Percentiles rank a stretch among this genome's conserved stretches.
These are phyloP conservation scores for Trichoderma pleuroti DNA, from an alignment of 2,329 filamentous ascomycete species.

Conservation along the genomic window DNA sequence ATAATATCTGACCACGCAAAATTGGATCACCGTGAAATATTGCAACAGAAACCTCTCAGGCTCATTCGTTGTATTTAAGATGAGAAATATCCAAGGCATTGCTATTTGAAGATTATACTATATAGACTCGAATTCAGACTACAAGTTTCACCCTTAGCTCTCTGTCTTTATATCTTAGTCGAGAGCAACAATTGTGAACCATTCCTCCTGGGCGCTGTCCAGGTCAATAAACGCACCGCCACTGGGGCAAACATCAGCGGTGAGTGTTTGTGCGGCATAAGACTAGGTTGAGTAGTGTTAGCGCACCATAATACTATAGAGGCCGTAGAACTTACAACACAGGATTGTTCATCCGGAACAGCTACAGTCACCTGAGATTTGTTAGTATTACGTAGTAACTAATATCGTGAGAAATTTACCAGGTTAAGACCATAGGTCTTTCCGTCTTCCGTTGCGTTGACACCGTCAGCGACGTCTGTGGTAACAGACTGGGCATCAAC, in stretches of 20 bases:
- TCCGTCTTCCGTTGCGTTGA: not conserved
- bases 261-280: not conserved
- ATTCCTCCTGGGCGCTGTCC: not conserved
- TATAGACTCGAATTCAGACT: not conserved
- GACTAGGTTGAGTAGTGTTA: not conserved
- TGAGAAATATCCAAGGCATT: not conserved
- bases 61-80: not conserved
- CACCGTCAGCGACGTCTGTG: not conserved
- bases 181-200: not conserved
- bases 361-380: not conserved
- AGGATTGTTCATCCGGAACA: not conserved
- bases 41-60: not conserved
- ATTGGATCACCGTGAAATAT: not conserved
- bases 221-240: not conserved
- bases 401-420: not conserved
- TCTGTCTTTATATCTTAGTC: not conserved
- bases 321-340: not conserved
- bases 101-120: not conserved
- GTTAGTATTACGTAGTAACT: not conserved
- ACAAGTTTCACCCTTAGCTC: not conserved
- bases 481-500: not conserved
- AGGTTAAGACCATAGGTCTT: not conserved
- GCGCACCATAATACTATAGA: not conserved
- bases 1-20: not conserved
- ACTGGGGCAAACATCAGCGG: not conserved